A percentile compares a stretch with the other conserved stretches of the same genome.
phyloP scores from a whole-genome alignment of 257 asterid species.

The Scutellaria baicalensis region DNA sequence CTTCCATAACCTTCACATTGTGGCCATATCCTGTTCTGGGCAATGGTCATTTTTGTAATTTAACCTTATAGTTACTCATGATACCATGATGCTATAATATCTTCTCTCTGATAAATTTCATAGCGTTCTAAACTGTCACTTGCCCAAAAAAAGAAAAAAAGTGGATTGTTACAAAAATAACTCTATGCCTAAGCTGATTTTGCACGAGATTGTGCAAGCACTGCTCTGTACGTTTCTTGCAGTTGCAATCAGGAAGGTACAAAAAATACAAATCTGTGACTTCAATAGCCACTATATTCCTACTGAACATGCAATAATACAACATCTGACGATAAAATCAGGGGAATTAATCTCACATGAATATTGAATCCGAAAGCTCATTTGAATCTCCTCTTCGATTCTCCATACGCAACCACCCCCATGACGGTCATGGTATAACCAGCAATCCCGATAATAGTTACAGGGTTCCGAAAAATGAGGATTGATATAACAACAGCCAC shows the following conservation, averaged over 20 bases:
- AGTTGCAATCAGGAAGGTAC: slow-evolving; percentile 1
- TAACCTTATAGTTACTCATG: not conserved
- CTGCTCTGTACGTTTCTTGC: not conserved
- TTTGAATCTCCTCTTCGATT: slow-evolving; percentile 75
- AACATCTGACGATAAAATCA: slow-evolving; percentile 6
- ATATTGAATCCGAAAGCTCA: slow-evolving; percentile 24
- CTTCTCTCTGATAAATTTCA: no score
- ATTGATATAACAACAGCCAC: slow-evolving; percentile 98
- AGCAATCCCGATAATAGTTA: slow-evolving; percentile 79
- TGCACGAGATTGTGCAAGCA: slow-evolving; percentile 11
- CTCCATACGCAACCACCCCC: slow-evolving; percentile 98
- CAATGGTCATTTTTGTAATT: not conserved
- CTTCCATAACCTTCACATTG: not conserved
- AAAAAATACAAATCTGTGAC: not conserved
- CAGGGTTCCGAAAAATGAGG: slow-evolving; percentile 83
- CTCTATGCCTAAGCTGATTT: not conserved
- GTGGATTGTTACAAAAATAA: not conserved
- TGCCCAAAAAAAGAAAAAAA: not conserved
- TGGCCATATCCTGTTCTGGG: not conserved
- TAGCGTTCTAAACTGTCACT: not conserved
- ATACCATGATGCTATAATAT: no score
- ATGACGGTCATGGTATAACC: slow-evolving; percentile 91
- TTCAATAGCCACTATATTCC: slow-evolving; percentile 14
- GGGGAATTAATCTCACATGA: not conserved
- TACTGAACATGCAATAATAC: slow-evolving; percentile 2